Conservation (phyloP, 768 basidiomycete species). For the Auriscalpium orientale region DNA sequence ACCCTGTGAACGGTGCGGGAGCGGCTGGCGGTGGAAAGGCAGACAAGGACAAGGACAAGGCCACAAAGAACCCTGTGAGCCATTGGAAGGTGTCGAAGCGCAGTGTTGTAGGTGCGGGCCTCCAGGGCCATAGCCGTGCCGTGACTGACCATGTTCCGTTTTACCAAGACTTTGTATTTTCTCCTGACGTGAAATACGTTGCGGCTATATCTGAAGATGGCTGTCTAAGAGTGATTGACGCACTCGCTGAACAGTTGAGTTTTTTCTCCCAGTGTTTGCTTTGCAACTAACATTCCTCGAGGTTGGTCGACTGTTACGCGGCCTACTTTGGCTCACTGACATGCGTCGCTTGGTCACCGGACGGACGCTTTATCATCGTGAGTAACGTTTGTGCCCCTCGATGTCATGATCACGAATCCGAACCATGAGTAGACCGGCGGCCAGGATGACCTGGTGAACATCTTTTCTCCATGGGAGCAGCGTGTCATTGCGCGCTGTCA, state of each 20-base stretch:
- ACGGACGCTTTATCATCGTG: conserved; percentile 88
- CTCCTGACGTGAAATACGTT: conserved; percentile 86
- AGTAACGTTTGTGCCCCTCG: neutral
- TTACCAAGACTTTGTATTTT: conserved; percentile 76
- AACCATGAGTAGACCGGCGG: conserved; percentile 67
- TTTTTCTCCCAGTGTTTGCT: neutral
- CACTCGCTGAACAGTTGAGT: conserved; percentile 73
- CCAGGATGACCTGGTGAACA: conserved; percentile 92
- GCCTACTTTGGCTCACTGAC: conserved; percentile 93
- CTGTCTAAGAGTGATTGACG: conserved; percentile 83
- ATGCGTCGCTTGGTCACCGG: conserved; percentile 91
- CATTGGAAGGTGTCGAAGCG: conserved; percentile 79
- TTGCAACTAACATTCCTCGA: conserved; percentile 22
- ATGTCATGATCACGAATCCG: neutral
- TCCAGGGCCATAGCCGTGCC: neutral
- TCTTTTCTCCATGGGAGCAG: conserved; percentile 92
- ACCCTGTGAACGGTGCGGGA: conserved; percentile 49
- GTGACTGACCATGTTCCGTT: neutral
- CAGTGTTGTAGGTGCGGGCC: conserved; percentile 53
- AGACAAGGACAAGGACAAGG: conserved; percentile 68
- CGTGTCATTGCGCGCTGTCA: conserved; percentile 93
- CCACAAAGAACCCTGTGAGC: conserved; percentile 80
- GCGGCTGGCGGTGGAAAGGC: conserved; percentile 19
- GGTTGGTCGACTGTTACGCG: conserved; percentile 88
- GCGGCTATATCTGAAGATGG: conserved; percentile 93